Base-by-base conservation (phyloP, 208 protist genomes). In the Herpetomonas samuelpessoai region DNA sequence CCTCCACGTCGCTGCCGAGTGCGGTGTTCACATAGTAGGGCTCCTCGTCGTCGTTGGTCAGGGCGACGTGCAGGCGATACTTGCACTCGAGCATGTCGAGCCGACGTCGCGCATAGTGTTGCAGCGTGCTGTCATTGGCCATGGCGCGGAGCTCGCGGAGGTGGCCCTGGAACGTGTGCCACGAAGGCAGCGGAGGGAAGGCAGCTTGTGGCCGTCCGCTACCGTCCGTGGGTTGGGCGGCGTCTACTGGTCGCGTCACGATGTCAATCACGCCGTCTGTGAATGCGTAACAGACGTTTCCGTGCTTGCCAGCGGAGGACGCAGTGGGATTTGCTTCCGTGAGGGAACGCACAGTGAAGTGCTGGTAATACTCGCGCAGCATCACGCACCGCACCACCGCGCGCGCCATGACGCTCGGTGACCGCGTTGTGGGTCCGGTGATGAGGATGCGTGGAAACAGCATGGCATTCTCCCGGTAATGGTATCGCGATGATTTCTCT, bases 41-140 rank as follows among this genome's bases (percentile, higher is more conserved):
- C 41, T 84, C 81, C 53, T 89, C 68, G 57, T 91, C 81, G 56
- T 94, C 87, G 50, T 86, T 91, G 16, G 83, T 94, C 18, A 91
- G 66, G 4, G 81, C 81, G 0, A 68, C 68, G 68, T 91, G 83
- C 1, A 94, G 76, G 46, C 85, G 75, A 68, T 83, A 94, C 75
- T 91, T 94, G 49, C 73, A 83, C 71, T 94, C 83, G 19, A 94
- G 52, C 83, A 94, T 91, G n/a, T 63, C 72, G 0, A 94, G 68
- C 0, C 87, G 81, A 45, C 77, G 83, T n/a, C 57, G 68, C 0
- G 79, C 65, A 60, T 90, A 91, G 22, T 82, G 79, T 51, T 96
- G 95, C 4, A 87, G 68, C 0, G 35, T 38, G 39, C 68, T 39
- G 28, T 86, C 69, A 45, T 65, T 76, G 1, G 71, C 67, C 22